Evolutionary conservation across 2,329 filamentous ascomycete species (phyloP), one percentile per base, ranked within the genome.

Genomic region (Aureobasidium leucospermi): DNA sequence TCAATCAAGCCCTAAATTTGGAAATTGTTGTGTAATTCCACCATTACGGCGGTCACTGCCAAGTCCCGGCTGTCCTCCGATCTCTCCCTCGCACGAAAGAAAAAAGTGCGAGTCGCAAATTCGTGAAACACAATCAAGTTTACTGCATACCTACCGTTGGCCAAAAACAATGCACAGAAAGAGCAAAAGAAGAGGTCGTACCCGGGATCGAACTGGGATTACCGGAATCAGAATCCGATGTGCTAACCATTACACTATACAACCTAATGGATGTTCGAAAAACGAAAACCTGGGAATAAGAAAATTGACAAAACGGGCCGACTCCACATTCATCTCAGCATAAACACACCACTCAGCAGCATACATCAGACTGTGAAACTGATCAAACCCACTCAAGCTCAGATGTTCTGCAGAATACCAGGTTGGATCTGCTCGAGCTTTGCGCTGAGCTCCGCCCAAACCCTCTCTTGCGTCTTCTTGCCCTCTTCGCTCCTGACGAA

Each of bases 381-480:
- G 23, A 23, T 31, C 9, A 3, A 10, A 10, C 6, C 10, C 10
- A 29, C 11, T 15, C 28, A 8, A 29, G 6, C 19, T 60, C 13
- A 62, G 23, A 62, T 38, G 52, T 62, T 62, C 59, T 63, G 65
- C 4, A 65, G 65, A 7, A 72, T 62, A n/a, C 68, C 69, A 10
- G 69, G 69, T 61, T 69, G 60, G 34, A 77, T 74, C 1, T 49
- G 60, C 63, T 78, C 72, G 59, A 79, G 62, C 62, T 71, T 73
- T 31, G 51, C 66, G 4, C 60, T 63, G 64, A 79, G 51, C 64
- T 78, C 75, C 3, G 62, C 61, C 75, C 75, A 78, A 0, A 76
- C 69, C 48, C 68, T 63, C 53, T 64, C 63, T 66, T 75, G 73
- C 52, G 70, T 48, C 60, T 67, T 66, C 55, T 66, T 64, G 0